Conservation (phyloP, 176 grass and related monocot genomes). For the barley (Hordeum vulgare) region DNA sequence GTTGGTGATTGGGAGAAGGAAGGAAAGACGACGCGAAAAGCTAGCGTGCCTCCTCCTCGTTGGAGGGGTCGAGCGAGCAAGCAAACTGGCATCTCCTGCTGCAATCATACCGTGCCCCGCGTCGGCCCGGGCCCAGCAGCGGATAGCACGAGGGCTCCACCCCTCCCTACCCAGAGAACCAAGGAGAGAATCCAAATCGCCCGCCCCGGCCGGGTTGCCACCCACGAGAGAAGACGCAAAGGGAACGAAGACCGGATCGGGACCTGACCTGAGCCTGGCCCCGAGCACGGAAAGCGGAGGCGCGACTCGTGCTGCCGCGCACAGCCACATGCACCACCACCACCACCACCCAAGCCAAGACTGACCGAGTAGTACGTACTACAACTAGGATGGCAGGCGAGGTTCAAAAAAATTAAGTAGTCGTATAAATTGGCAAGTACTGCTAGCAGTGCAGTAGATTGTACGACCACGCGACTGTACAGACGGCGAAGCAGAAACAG, state of each 20-base stretch:
- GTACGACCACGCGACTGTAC: conserved; percentile 9
- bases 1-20: neutral
- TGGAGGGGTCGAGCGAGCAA: neutral
- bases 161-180: neutral
- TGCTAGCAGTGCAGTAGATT: neutral
- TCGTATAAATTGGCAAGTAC: neutral
- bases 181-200: conserved; percentile 1
- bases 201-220: neutral
- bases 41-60: neutral
- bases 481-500: neutral
- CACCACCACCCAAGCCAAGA: neutral
- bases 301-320: neutral
- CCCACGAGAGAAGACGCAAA: conserved; percentile 9
- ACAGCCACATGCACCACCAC: neutral
- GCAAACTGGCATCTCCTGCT: neutral
- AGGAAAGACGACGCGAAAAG: neutral
- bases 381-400: neutral
- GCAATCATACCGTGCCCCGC: neutral
- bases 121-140: neutral
- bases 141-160: neutral
- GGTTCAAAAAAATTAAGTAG: neutral
- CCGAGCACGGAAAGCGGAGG: neutral
- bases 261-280: neutral
- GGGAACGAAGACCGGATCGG: neutral
- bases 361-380: neutral